Conservation (phyloP, 1,284 basidiomycete species). For the Leccinum fallax region DNA sequence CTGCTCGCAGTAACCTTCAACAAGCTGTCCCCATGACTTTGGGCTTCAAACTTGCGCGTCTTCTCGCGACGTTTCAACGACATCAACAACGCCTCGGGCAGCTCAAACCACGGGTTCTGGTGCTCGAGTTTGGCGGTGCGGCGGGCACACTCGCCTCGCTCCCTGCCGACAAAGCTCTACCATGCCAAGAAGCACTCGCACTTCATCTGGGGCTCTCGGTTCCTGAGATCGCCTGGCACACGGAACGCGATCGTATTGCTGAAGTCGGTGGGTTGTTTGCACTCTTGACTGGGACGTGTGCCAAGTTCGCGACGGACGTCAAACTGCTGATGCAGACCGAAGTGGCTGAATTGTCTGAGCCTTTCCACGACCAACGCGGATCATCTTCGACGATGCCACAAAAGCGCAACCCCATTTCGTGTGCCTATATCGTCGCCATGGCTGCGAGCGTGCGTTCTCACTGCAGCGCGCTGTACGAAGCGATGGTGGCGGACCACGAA, state of each 20-base stretch:
- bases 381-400: conserved; percentile 51
- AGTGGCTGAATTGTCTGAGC: conserved; percentile 45
- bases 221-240: conserved; percentile 49
- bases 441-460: conserved; percentile 42
- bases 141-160: conserved; percentile 47
- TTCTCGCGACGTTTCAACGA: conserved; percentile 44
- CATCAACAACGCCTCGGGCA: conserved; percentile 40
- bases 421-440: conserved; percentile 46
- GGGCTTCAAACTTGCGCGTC: conserved; percentile 47
- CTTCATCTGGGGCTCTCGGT: conserved; percentile 35
- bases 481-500: conserved; percentile 50
- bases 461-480: conserved; percentile 41
- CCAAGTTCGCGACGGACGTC: conserved; percentile 46
- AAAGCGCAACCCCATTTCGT: conserved; percentile 47
- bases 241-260: conserved; percentile 46
- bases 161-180: conserved; percentile 39
- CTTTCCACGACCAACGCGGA: conserved; percentile 43
- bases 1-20: conserved; percentile 48
- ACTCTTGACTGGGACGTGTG: conserved; percentile 44
- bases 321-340: conserved; percentile 51
- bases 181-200: conserved; percentile 41
- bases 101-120: conserved; percentile 39
- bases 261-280: conserved; percentile 45
- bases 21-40: conserved; percentile 49
- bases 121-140: conserved; percentile 47